These are phyloP conservation scores for Colletotrichum plurivorum DNA, from an alignment of 2,329 filamentous ascomycete species.

Conservation along the genomic window DNA sequence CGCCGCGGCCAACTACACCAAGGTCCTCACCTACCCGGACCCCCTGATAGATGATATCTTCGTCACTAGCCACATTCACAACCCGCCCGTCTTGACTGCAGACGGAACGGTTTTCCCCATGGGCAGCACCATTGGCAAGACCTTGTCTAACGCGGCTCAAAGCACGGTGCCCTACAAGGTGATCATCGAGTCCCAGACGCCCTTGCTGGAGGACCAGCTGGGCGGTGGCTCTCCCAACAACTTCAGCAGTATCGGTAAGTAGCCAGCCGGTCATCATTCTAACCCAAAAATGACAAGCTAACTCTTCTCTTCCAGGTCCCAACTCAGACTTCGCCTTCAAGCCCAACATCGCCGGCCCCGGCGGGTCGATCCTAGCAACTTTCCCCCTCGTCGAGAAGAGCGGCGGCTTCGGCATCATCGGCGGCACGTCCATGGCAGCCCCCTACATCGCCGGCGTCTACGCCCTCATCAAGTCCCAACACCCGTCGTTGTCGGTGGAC, in stretches of 20 bases:
- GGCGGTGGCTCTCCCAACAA: constrained; percentile 32
- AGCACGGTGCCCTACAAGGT: constrained; percentile 6
- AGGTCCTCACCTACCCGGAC: constrained; percentile 36
- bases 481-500: constrained; percentile 44
- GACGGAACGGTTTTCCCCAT: constrained; percentile 29
- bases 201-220: constrained; percentile 23
- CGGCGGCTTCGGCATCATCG: constrained; percentile 50
- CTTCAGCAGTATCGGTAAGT: constrained; percentile 38
- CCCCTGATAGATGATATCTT: constrained; percentile 27
- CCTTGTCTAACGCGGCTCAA: not conserved
- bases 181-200: constrained; percentile 11
- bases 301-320: not conserved
- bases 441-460: constrained; percentile 51
- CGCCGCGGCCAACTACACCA: constrained; percentile 25
- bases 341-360: constrained; percentile 51
- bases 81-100: constrained; percentile 21
- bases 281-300: no score
- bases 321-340: constrained; percentile 46
- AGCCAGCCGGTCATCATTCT: not conserved
- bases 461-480: constrained; percentile 52
- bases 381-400: constrained; percentile 47
- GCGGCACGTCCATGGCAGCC: constrained; percentile 54
- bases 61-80: constrained; percentile 30
- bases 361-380: constrained; percentile 52
- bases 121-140: constrained; percentile 23